Percentiles rank a stretch among this genome's conserved stretches.
Conservation (phyloP, 352 stramenopile genomes). For the Globisporangium viniferum region DNA sequence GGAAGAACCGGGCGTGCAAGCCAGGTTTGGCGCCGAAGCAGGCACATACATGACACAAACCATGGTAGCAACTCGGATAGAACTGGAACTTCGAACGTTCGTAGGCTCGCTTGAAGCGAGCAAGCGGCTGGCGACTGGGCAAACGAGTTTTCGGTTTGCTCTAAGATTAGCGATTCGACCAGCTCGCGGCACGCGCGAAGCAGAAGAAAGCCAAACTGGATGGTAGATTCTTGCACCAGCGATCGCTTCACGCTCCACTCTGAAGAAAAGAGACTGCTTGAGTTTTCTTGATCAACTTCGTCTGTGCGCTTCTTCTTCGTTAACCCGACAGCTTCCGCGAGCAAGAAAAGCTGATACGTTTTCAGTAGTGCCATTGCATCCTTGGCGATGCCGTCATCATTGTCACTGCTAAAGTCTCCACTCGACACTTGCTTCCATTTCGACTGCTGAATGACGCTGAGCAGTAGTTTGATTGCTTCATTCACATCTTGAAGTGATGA, state of each 20-base stretch:
- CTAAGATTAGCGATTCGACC: slow-evolving; percentile 38
- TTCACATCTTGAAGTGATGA: slow-evolving; percentile 21
- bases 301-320: slow-evolving; percentile 38
- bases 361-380: slow-evolving; percentile 56
- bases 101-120: slow-evolving; percentile 30
- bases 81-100: slow-evolving; percentile 42
- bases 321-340: slow-evolving; percentile 69
- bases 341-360: slow-evolving; percentile 72
- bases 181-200: slow-evolving; percentile 57
- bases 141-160: slow-evolving; percentile 57
- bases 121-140: slow-evolving; percentile 22
- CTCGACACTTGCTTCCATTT: slow-evolving; percentile 1
- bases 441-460: slow-evolving; percentile 27
- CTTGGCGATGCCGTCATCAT: slow-evolving; percentile 19
- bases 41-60: slow-evolving; percentile 74
- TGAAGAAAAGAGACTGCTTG: neutral
- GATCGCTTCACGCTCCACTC: slow-evolving; percentile 24
- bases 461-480: slow-evolving; percentile 39
- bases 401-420: neutral
- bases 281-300: neutral
- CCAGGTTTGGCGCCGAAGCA: slow-evolving; percentile 81
- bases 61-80: slow-evolving; percentile 69
- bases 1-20: slow-evolving; percentile 69
- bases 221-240: slow-evolving; percentile 66
- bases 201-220: slow-evolving; percentile 64